Percentiles rank a stretch among this genome's conserved stretches.
phyloP scores from a whole-genome alignment of 2,329 filamentous ascomycete genomes.

The Hypoxylon sp. region DNA sequence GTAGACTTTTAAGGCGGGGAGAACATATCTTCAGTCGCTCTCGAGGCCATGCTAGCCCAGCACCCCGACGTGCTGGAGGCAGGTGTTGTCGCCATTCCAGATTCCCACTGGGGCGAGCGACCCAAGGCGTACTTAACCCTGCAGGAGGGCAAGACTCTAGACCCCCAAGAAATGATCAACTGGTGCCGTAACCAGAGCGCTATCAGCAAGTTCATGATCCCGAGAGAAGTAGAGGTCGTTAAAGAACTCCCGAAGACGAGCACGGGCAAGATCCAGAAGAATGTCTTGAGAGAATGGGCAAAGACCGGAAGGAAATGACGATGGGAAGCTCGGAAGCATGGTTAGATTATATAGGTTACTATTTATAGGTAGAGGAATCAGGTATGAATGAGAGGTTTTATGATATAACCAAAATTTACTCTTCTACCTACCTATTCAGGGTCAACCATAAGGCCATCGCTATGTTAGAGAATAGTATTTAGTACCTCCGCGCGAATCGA shows the following conservation, averaged over 20 bases:
- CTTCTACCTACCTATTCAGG: too few relatives aligned
- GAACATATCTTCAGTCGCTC: conserved; percentile 94
- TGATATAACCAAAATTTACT: too few relatives aligned
- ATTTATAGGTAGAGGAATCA: too few relatives aligned
- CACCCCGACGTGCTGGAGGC: conserved; percentile 93
- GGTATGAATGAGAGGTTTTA: too few relatives aligned
- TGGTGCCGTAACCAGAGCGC: conserved; percentile 87
- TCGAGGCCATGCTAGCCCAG: conserved; percentile 89
- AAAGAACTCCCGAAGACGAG: conserved; percentile 93
- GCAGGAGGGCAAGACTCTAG: conserved; percentile 73
- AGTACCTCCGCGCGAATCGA: too few relatives aligned
- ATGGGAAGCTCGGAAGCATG: not conserved
- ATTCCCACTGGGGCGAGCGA: conserved; percentile 95
- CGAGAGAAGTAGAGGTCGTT: conserved; percentile 81
- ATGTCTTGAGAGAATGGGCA: conserved; percentile 89
- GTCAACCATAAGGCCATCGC: too few relatives aligned
- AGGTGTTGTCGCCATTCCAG: conserved; percentile 88
- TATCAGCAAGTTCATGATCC: conserved; percentile 93
- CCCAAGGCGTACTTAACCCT: conserved; percentile 94
- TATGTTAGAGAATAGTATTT: too few relatives aligned
- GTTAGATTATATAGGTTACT: too few relatives aligned
- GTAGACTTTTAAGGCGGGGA: conserved; percentile 78
- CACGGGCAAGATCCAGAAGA: conserved; percentile 98
- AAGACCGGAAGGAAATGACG: conserved; percentile 59
- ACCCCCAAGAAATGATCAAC: conserved; percentile 79